Percentiles rank a stretch among this genome's conserved stretches.
These are phyloP conservation scores for Polytrichum commune DNA, from an alignment of 225 moss, liverwort and hornwort species.

Conservation along the genomic window DNA sequence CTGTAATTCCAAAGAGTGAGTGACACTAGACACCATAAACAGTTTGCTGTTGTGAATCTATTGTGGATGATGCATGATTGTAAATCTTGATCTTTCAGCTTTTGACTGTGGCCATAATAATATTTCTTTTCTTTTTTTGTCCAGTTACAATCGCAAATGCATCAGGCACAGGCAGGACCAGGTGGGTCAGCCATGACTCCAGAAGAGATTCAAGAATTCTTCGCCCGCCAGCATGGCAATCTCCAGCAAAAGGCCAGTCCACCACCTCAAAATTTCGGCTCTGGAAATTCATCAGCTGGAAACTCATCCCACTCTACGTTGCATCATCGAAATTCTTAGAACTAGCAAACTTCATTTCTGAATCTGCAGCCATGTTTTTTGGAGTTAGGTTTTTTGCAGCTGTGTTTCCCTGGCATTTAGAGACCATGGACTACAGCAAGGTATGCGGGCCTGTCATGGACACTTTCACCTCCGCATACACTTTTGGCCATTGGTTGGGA, in stretches of 20 bases:
- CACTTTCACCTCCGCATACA: too few species aligned
- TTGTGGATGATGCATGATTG: not conserved
- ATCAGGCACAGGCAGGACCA: conserved; percentile 33
- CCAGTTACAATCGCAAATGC: conserved; percentile 66
- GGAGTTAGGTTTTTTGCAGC: too few species aligned
- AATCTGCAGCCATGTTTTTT: too few species aligned
- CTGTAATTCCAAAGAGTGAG: not conserved
- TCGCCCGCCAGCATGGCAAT: conserved; percentile 47
- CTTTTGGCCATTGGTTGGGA: too few species aligned
- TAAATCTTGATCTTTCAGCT: not conserved
- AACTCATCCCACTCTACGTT: conserved; percentile 30
- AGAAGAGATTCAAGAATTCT: conserved; percentile 63
- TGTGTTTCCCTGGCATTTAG: too few species aligned
- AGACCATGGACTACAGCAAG: too few species aligned
- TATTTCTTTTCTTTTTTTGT: not conserved
- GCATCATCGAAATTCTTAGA: conserved; percentile 37
- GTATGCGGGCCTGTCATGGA: too few species aligned
- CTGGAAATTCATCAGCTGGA: conserved; percentile 12
- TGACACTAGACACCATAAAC: not conserved
- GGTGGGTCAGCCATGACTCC: conserved; percentile 60
- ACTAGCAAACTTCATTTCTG: not conserved
- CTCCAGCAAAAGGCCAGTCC: conserved; percentile 26
- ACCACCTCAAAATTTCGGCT: conserved; percentile 9
- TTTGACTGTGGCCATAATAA: conserved; percentile 5
- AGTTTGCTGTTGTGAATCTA: too few species aligned